These are phyloP conservation scores for Cladosporium halotolerans DNA, from an alignment of 2,329 filamentous ascomycete species.

Conservation along the genomic window DNA sequence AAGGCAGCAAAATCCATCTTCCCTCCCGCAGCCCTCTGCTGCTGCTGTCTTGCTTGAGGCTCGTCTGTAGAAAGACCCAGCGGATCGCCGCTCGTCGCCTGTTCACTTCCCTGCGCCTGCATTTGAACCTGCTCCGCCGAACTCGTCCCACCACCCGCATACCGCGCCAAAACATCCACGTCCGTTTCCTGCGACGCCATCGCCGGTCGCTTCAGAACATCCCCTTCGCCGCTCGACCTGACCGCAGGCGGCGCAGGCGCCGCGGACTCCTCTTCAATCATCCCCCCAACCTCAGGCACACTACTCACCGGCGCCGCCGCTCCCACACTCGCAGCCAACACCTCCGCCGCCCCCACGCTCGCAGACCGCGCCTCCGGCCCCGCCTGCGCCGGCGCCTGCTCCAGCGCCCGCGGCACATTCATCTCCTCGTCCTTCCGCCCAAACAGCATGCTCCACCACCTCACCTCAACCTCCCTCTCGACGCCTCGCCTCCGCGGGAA, in stretches of 20 bases:
- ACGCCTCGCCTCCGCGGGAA: constrained; percentile 53
- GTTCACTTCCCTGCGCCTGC: background rate
- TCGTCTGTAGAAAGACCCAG: constrained; percentile 13
- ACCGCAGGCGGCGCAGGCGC: background rate
- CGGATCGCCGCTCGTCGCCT: constrained; percentile 39
- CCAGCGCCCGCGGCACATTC: constrained; percentile 55
- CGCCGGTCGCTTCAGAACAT: background rate
- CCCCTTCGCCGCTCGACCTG: background rate
- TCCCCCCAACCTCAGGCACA: no score
- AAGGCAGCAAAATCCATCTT: constrained; percentile 16
- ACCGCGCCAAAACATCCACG: constrained; percentile 7
- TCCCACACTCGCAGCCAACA: background rate
- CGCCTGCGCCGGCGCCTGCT: constrained; percentile 6
- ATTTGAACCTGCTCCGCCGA: background rate
- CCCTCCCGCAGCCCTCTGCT: background rate
- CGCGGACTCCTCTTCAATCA: background rate
- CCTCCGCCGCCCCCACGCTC: constrained; percentile 4
- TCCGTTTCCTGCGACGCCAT: constrained; percentile 12
- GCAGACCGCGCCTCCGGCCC: constrained; percentile 4
- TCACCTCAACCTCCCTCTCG: constrained; percentile 53
- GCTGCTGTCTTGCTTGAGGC: background rate
- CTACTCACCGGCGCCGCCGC: background rate
- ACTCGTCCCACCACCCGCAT: background rate
- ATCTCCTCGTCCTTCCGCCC: constrained; percentile 84
- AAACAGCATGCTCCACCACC: constrained; percentile 91